A percentile compares a stretch with the other conserved stretches of the same genome.
phyloP scores from a whole-genome alignment of 768 basidiomycete genomes.

The Xerocomellus intermedius region DNA sequence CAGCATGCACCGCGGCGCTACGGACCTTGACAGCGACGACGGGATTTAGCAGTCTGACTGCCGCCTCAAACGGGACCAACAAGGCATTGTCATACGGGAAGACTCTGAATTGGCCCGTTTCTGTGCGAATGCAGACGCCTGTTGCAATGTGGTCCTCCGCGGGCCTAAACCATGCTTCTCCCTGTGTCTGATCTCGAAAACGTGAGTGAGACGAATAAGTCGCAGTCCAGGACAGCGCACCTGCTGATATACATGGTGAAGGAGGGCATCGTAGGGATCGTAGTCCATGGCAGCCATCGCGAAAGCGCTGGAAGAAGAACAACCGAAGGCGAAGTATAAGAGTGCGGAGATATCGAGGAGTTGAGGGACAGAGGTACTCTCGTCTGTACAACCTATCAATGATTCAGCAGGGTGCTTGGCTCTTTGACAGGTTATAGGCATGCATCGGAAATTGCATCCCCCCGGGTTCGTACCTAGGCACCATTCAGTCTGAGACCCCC shows the following conservation, averaged over 20 bases:
- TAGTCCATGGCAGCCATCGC: slow-evolving; percentile 56
- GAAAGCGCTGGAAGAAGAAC: not conserved
- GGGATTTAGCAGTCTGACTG: slow-evolving; percentile 72
- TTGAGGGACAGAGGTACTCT: not conserved
- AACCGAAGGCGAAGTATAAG: slow-evolving; percentile 11
- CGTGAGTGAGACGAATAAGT: not conserved
- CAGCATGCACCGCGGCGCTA: slow-evolving; percentile 79
- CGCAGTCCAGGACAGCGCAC: slow-evolving; percentile 35
- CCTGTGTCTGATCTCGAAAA: slow-evolving; percentile 57
- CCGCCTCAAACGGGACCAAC: slow-evolving; percentile 76
- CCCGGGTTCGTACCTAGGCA: not conserved
- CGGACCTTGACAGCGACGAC: slow-evolving; percentile 80
- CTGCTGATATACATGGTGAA: slow-evolving; percentile 77
- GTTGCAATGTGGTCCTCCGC: slow-evolving; percentile 74
- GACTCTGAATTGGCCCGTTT: slow-evolving; percentile 65
- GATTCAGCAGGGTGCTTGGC: not conserved
- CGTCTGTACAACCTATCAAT: not conserved
- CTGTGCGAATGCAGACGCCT: slow-evolving; percentile 73
- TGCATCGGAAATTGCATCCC: not conserved
- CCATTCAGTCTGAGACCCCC: not conserved
- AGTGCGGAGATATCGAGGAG: not conserved
- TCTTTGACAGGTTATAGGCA: not conserved
- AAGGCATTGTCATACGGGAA: slow-evolving; percentile 81
- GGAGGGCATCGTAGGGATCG: slow-evolving; percentile 75
- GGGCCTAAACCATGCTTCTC: slow-evolving; percentile 83